Evolutionary conservation across 331 rosid species (phyloP).

Genomic region (Quercus tomentella): DNA sequence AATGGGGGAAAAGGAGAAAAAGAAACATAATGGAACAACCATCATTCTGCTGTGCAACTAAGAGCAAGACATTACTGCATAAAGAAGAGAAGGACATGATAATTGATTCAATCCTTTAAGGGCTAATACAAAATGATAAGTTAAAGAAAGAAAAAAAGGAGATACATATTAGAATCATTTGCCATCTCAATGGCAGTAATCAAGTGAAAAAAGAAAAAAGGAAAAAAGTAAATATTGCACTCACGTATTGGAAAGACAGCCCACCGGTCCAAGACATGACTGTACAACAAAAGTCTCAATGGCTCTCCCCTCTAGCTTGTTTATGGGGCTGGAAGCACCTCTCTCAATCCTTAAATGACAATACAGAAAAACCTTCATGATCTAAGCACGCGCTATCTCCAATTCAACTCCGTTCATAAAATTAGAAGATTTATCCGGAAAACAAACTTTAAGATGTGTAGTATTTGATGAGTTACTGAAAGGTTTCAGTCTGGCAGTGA

Average conservation of each 20-base stretch:
- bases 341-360: slow-evolving; percentile 32
- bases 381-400: slow-evolving; percentile 27
- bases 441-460: slow-evolving; percentile 35
- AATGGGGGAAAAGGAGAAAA: not conserved
- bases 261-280: slow-evolving; percentile 11
- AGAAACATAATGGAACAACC: not conserved
- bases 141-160: not conserved
- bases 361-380: slow-evolving; percentile 24
- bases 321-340: slow-evolving; percentile 16
- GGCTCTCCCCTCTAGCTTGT: slow-evolving; percentile 23
- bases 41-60: not conserved
- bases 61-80: not conserved
- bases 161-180: slow-evolving; percentile 2
- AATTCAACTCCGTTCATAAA: slow-evolving; percentile 33
- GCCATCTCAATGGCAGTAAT: slow-evolving; percentile 13
- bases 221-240: slow-evolving; percentile 1
- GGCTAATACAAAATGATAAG: not conserved
- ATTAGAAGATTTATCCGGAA: slow-evolving; percentile 20
- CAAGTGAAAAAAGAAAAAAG: not conserved
- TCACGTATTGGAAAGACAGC: slow-evolving; percentile 8
- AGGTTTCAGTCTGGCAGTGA: slow-evolving; percentile 23
- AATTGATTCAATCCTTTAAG: not conserved
- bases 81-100: not conserved
- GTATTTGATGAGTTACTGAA: slow-evolving; percentile 35
- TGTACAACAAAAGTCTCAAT: slow-evolving; percentile 28